Conservation (phyloP, 805 yeast species). For the Candida maris region DNA sequence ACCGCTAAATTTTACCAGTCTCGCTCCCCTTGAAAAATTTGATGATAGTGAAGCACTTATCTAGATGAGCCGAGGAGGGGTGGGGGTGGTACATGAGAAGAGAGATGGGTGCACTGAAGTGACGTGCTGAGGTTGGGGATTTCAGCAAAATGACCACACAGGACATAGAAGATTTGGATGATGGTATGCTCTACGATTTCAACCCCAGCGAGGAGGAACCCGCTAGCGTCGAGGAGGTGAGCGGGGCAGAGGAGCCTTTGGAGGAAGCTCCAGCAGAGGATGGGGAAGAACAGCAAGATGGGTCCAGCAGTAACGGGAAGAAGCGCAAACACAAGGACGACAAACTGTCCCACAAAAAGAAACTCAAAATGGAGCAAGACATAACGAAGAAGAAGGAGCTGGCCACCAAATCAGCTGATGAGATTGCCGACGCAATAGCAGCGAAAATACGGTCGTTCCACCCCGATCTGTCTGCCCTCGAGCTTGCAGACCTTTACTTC, state of each 20-base stretch:
- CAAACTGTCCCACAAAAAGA: conserved; percentile 61
- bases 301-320: conserved; percentile 17
- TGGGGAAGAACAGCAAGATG: conserved; percentile 12
- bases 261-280: conserved; percentile 6
- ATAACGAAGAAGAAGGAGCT: conserved; percentile 52
- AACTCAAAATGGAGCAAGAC: conserved; percentile 63
- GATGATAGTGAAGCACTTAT: too few species aligned
- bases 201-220: conserved; percentile 51
- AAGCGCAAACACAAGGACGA: conserved; percentile 32
- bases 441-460: conserved; percentile 54
- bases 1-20: too few species aligned
- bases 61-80: too few species aligned
- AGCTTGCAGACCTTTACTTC: conserved; percentile 60
- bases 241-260: conserved; percentile 20
- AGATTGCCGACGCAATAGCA: conserved; percentile 67
- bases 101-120: too few species aligned
- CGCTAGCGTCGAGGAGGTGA: conserved; percentile 25
- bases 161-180: conserved; percentile 43
- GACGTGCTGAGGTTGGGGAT: too few species aligned
- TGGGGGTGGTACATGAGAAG: too few species aligned
- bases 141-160: conserved; percentile 7
- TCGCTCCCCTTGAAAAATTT: too few species aligned
- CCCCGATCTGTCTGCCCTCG: conserved; percentile 70
- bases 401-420: conserved; percentile 52
- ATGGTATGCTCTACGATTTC: conserved; percentile 41